Base-by-base conservation (phyloP, 352 stramenopile species). In the Phytophthora palmivora region DNA sequence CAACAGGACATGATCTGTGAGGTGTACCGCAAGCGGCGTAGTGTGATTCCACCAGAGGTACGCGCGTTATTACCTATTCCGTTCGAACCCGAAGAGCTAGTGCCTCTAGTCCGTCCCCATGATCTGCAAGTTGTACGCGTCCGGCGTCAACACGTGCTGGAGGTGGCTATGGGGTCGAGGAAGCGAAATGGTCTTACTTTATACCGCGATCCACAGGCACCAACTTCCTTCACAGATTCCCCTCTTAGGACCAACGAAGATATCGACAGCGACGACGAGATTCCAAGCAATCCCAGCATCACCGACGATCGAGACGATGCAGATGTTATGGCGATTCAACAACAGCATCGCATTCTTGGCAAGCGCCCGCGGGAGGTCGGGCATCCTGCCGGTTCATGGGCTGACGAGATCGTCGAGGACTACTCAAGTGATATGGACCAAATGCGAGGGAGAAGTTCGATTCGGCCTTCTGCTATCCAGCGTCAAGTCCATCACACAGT, bases 71-170 rank as follows among this genome's bases (percentile, higher is more conserved):
- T 41, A 1, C 22, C 44, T 6, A 16, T 39, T 15, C 24, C 24
- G 8, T 21, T 51, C 9, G 22, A 34, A n/a, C 48, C 48, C 0
- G 34, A 36, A 19, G 34, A 24, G 4, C 7, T 53, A 21, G 28
- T 63, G 8, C 9, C 37, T 14, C 8, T 58, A 24, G 9, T 58
- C 1, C 28, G 26, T 8, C 50, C 50, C 11, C 50, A 42, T n/a
- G 50, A 58, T 24, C n/a, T 58, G 2, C 2, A 19, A 8, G 37
- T 58, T 5, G 28, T 49, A 9, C n/a, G 26, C 8, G 50, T 58
- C 4, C 37, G 50, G 9, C 50, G 50, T 5, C 50, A 49, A 8
- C 50, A 58, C 21, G 38, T 49, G 8, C n/a, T 58, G 5, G 38
- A 49, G 10, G 15, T 39, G 3, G 12, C 6, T 4, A 39, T 49